Percentiles rank a stretch among this genome's conserved stretches.
Conservation (phyloP, 768 basidiomycete genomes). For the Hypsizygus marmoreus region DNA sequence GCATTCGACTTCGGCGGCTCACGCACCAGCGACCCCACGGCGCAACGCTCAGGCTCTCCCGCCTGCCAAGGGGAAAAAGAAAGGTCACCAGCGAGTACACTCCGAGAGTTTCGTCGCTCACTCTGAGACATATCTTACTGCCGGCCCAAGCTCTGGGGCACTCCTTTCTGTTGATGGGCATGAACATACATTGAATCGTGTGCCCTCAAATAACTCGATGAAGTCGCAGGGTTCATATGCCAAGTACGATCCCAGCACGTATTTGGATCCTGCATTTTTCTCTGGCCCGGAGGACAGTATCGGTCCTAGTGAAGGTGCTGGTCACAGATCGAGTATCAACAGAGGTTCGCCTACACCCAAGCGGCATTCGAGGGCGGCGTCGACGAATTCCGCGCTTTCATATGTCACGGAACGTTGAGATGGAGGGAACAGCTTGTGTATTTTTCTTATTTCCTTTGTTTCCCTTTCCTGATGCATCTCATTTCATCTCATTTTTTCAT, state of each 20-base stretch:
- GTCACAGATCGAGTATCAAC: neutral
- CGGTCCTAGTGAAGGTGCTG: neutral
- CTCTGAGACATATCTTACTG: neutral
- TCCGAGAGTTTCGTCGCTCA: neutral
- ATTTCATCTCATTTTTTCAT: too few species aligned
- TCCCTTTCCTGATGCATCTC: too few species aligned
- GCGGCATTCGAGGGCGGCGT: slow-evolving; percentile 5
- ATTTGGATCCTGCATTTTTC: slow-evolving; percentile 35
- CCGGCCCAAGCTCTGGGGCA: neutral
- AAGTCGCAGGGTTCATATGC: slow-evolving; percentile 29
- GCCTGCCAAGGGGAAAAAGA: too few species aligned
- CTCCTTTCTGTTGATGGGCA: neutral
- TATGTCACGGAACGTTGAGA: too few species aligned
- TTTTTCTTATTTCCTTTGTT: too few species aligned
- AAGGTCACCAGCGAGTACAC: too few species aligned
- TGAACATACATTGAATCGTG: slow-evolving; percentile 18
- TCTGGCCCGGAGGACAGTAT: neutral
- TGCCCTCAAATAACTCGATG: slow-evolving; percentile 31
- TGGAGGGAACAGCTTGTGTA: too few species aligned
- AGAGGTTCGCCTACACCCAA: slow-evolving; percentile 3
- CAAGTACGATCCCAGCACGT: slow-evolving; percentile 28
- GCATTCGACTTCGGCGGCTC: too few species aligned
- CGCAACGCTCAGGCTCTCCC: too few species aligned
- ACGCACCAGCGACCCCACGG: too few species aligned
- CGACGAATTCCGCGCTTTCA: slow-evolving; percentile 9